These are phyloP conservation scores for Coniochaeta ligniaria DNA, from an alignment of 2,329 filamentous ascomycete genomes.

Conservation along the genomic window DNA sequence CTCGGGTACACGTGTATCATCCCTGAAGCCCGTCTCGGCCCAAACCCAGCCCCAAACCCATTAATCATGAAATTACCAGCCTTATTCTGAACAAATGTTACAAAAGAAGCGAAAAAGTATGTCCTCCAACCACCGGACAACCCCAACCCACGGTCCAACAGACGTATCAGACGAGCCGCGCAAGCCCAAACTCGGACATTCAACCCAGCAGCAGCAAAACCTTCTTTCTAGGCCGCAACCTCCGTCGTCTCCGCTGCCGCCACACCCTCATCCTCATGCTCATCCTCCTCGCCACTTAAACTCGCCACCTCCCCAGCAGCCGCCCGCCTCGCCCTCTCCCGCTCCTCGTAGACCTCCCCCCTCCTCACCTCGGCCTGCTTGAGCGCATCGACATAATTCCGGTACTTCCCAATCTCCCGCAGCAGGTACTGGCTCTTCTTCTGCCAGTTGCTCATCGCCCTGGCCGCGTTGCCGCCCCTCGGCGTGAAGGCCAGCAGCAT, in stretches of 20 bases:
- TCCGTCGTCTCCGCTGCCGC: conserved; percentile 4
- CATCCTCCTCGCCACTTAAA: conserved; percentile 5
- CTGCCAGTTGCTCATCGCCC: conserved; percentile 96
- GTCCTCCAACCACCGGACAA: neutral
- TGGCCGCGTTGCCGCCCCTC: conserved; percentile 69
- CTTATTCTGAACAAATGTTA: neutral
- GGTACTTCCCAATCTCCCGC: conserved; percentile 92
- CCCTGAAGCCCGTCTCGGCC: neutral
- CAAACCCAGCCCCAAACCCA: neutral
- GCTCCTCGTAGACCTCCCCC: conserved; percentile 61
- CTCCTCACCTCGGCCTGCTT: conserved; percentile 63
- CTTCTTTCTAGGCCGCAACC: neutral
- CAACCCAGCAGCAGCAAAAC: neutral
- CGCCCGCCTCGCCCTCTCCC: conserved; percentile 43
- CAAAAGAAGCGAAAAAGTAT: neutral
- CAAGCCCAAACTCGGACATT: too few species aligned
- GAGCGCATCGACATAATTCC: conserved; percentile 86
- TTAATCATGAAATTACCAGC: neutral
- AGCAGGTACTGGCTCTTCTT: conserved; percentile 88
- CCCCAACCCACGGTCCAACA: neutral
- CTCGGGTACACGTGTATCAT: neutral
- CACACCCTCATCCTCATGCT: neutral
- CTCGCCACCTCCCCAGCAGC: conserved; percentile 28
- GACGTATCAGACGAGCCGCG: neutral
- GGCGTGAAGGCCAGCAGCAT: conserved; percentile 89